These are phyloP conservation scores for Aurantiochytrium sp. DNA, from an alignment of 108 stramenopile species.

Conservation along the genomic window DNA sequence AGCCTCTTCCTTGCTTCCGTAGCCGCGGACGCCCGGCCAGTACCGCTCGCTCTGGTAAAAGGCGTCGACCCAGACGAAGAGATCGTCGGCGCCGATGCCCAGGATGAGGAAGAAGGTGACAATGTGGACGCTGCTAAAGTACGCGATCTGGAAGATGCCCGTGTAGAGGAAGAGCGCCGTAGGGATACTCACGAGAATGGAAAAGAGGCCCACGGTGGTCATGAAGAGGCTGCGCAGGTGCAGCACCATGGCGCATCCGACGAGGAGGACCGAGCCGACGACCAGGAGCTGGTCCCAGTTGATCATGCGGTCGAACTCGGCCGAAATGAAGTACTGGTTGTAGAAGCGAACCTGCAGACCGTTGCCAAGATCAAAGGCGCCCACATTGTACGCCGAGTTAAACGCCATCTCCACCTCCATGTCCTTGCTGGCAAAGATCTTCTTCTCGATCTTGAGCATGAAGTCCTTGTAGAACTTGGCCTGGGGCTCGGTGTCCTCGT, in stretches of 20 bases:
- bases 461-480: not conserved
- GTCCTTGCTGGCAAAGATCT: not conserved
- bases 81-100: slow-evolving; percentile 43
- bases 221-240: slow-evolving; percentile 8
- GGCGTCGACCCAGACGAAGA: slow-evolving; percentile 41
- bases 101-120: slow-evolving; percentile 41
- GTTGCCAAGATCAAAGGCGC: not conserved
- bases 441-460: not conserved
- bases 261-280: not conserved
- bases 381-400: slow-evolving; percentile 4
- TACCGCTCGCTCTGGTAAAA: not conserved
- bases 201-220: not conserved
- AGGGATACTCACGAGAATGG: slow-evolving; percentile 30
- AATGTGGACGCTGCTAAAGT: slow-evolving; percentile 33
- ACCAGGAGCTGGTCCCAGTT: not conserved
- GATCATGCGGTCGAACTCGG: not conserved
- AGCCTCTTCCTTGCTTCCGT: not conserved
- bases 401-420: not conserved
- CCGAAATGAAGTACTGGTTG: not conserved
- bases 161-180: slow-evolving; percentile 36
- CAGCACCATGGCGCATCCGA: not conserved
- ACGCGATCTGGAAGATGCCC: slow-evolving; percentile 23
- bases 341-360: not conserved
- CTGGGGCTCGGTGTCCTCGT: not conserved
- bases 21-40: not conserved